phyloP scores from a whole-genome alignment of 2,329 filamentous ascomycete genomes.

The Paraphoma chrysanthemicola region DNA sequence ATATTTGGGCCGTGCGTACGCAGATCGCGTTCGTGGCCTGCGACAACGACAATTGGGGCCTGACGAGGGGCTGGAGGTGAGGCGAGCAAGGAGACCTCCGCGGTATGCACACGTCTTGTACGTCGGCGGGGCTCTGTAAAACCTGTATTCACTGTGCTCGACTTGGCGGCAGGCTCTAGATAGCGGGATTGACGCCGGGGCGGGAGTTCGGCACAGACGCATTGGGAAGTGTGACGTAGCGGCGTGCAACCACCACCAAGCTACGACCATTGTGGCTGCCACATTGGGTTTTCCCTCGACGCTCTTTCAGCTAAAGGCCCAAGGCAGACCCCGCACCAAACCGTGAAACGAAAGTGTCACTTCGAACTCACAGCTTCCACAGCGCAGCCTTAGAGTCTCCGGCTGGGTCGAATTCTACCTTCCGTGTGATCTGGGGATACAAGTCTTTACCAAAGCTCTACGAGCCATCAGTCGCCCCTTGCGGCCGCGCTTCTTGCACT shows the following conservation, averaged over 20 bases:
- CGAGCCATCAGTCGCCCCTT: too few species aligned
- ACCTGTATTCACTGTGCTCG: slow-evolving; percentile 30
- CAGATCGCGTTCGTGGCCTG: slow-evolving; percentile 9
- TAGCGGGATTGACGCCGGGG: slow-evolving; percentile 13
- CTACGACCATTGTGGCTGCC: background rate
- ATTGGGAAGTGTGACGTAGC: slow-evolving; percentile 12
- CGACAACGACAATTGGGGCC: slow-evolving; percentile 14
- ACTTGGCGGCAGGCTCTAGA: slow-evolving; percentile 13
- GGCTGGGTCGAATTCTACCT: too few species aligned
- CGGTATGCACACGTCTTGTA: slow-evolving; percentile 29
- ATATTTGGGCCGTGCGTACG: background rate
- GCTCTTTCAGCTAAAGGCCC: too few species aligned
- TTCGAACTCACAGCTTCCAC: too few species aligned
- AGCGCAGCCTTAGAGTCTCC: too few species aligned
- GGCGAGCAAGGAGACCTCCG: slow-evolving; percentile 21
- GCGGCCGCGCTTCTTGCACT: too few species aligned
- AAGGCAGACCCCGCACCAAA: too few species aligned
- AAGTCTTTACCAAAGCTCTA: too few species aligned
- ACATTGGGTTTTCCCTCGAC: background rate
- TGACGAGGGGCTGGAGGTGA: slow-evolving; percentile 26
- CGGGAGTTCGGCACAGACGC: background rate
- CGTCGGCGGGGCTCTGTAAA: slow-evolving; percentile 15
- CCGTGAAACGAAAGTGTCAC: too few species aligned
- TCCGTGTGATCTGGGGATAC: too few species aligned
- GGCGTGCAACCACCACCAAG: slow-evolving; percentile 2